Base-by-base conservation (phyloP, 2,329 filamentous ascomycete genomes). In the Calonectria ilicicola region DNA sequence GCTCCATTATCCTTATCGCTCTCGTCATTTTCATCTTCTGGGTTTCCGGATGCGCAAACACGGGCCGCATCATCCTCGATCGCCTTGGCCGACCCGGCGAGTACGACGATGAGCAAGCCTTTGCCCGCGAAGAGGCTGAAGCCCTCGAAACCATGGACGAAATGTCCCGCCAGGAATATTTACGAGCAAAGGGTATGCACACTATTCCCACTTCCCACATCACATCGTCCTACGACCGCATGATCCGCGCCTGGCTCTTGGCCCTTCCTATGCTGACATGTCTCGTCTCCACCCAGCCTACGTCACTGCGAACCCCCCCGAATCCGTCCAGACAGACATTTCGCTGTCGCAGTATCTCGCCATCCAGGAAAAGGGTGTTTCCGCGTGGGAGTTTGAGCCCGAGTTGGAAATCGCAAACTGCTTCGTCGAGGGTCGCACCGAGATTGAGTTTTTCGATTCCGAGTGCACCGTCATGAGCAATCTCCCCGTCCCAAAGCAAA, bases 311-410 rank as follows among this genome's bases (percentile, higher is more conserved):
- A 98, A 98, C 82, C 97, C 96, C 3, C 95, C 97, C 76, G 97
- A 99, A 84, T 98, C 97, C 9, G 87, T 96, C 71, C 95, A 97
- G 81, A 98, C 97, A 77, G 97, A 99, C 82, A 99, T 99, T 76
- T 98, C 97, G 26, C 87, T 99, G 75, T 98, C 97, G 42, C 97
- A 99, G 83, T 98, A 98, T 83, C 90, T 99, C 72, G 97, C 97
- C 49, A 99, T 99, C 77, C 97, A 99, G 86, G 97, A 99, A 87
- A 99, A 99, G 84, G 97, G 97, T 64, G 96, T 99, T n/a, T 98
- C 97, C 6, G 97, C 97, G 8, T 99, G 97, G 97, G 97, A 99
- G 84, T 99, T 99, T 81, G 97, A 98, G 84, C 97, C 97, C n/a
- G 97, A 99, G 84, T 87, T 98, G 42, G 97, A 99, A 85, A 98